Evolutionary conservation across 2,329 filamentous ascomycete genomes (phyloP), one percentile per base, ranked within the genome.

Genomic region (Pseudonectria foliicola): DNA sequence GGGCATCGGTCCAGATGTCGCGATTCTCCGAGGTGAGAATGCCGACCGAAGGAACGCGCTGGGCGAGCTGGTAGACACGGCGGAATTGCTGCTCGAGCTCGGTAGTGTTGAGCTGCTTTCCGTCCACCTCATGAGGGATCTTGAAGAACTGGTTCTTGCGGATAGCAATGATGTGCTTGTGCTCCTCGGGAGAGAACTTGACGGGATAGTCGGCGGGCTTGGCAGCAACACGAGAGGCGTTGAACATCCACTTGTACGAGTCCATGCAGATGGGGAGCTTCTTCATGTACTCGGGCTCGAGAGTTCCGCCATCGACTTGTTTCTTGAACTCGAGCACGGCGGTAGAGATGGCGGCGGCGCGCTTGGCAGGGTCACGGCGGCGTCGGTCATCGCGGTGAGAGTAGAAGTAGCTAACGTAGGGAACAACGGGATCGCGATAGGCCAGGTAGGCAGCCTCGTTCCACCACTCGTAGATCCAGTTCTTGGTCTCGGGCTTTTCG

Each of bases 391-490:
- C 92, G 49, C 87, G 80, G 69, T 96, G 90, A 36, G 89, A 95
- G 71, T 98, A 98, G 70, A 98, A 98, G 75, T 98, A 98, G 64
- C 87, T 95, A 55, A 98, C 92, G 59, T 96, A 98, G 42, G 92
- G 92, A 13, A 96, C 85, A 30, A 98, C 86, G 10, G 92, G 92
- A 61, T 96, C 92, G 48, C 90, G 84, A 70, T 96, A 96, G 46
- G 68, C 75, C 46, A 98, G 78, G 66, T 98, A 98, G 39, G 92
- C 92, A 4, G 80, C 78, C 34, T 95, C 79, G 61, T 98, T 96
- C 92, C 92, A 98, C 92, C 92, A 98, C 51, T 98, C 90, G 50
- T 83, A 80, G 38, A 98, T 73, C 92, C 92, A 98, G 67, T 96
- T 98, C 68, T 84, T 87, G 58, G 75, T 67, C 43, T 84, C 81